Conservation (phyloP, 805 yeast species). For the Kazachstania bromeliacearum region DNA sequence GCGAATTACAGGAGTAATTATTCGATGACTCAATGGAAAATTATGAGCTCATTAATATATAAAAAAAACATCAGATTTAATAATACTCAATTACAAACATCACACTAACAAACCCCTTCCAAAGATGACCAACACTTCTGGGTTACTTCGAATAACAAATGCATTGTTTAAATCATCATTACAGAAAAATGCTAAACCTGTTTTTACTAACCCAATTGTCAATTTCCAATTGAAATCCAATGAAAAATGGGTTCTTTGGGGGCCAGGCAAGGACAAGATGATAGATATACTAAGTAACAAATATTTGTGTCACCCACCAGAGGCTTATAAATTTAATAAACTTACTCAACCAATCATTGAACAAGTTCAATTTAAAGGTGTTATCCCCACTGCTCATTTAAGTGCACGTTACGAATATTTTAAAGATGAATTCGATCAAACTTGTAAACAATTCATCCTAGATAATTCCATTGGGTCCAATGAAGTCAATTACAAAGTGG, state of each 20-base stretch:
- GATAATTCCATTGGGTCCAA: slow-evolving; percentile 38
- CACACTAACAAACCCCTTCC: too few relatives aligned
- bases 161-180: slow-evolving; percentile 33
- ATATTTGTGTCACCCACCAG: slow-evolving; percentile 22
- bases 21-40: too few relatives aligned
- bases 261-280: slow-evolving; percentile 23
- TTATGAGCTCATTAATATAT: too few relatives aligned
- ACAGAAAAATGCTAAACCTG: slow-evolving; percentile 27
- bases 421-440: slow-evolving; percentile 75
- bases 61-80: too few relatives aligned
- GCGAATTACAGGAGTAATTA: too few relatives aligned
- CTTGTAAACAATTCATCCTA: slow-evolving; percentile 52
- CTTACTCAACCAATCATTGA: slow-evolving; percentile 11
- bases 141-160: slow-evolving; percentile 6
- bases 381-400: slow-evolving; percentile 52
- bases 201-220: slow-evolving; percentile 16
- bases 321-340: slow-evolving; percentile 13
- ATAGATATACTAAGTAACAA: slow-evolving; percentile 21
- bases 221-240: slow-evolving; percentile 21
- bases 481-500: slow-evolving; percentile 32
- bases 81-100: too few relatives aligned
- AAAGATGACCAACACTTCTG: not conserved
- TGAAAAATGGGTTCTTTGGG: slow-evolving; percentile 37
- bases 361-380: slow-evolving; percentile 39
- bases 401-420: slow-evolving; percentile 85